phyloP scores from a whole-genome alignment of 164 flowering plant genomes.

The Vitis rotundifolia region DNA sequence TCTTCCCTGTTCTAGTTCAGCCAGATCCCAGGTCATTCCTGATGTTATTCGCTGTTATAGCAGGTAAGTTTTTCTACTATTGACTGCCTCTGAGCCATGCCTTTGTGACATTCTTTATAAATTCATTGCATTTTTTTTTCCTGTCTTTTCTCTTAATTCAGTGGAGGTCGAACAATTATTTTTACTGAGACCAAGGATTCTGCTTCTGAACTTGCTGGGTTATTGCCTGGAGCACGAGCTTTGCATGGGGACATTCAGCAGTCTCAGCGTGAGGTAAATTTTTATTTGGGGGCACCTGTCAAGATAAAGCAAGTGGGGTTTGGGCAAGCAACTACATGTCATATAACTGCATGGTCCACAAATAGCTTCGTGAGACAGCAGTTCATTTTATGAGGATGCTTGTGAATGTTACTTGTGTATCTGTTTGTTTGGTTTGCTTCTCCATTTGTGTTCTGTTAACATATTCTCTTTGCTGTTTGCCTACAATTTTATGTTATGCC shows the following conservation, averaged over 20 bases:
- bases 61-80: constrained; percentile 48
- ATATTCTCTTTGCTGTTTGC: no score
- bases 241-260: constrained; percentile 97
- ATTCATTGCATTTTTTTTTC: neutral
- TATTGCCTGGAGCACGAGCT: constrained; percentile 80
- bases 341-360: no score
- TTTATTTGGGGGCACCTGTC: neutral
- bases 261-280: constrained; percentile 71
- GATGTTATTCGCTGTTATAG: constrained; percentile 87
- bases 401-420: no score
- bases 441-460: no score
- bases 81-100: neutral
- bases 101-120: neutral
- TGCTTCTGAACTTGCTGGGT: constrained; percentile 72
- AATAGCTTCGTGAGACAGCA: no score
- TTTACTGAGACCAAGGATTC: constrained; percentile 85
- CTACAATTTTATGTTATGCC: no score
- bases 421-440: no score
- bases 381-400: no score
- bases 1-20: constrained; percentile 74
- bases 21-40: constrained; percentile 78
- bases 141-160: constrained; percentile 19
- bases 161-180: constrained; percentile 86
- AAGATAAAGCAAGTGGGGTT: neutral
- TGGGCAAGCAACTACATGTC: no score